These are phyloP conservation scores for Colletotrichum agaves DNA, from an alignment of 2,329 filamentous ascomycete species.

Conservation along the genomic window DNA sequence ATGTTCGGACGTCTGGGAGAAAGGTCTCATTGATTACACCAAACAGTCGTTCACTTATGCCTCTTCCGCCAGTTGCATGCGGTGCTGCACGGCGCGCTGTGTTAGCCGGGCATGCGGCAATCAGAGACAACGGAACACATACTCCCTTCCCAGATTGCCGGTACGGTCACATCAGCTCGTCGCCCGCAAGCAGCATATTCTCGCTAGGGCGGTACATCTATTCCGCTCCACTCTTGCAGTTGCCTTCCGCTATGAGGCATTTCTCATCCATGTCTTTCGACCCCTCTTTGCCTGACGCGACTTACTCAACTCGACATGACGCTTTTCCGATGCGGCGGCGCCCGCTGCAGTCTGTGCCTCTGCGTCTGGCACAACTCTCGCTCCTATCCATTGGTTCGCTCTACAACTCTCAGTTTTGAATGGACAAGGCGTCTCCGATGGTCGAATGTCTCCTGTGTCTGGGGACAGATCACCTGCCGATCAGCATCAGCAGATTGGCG, in stretches of 20 bases:
- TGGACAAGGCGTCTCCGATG: slow-evolving; percentile 8
- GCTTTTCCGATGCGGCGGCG: slow-evolving; percentile 28
- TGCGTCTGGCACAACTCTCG: slow-evolving; percentile 9
- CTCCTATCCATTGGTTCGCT: slow-evolving; percentile 8
- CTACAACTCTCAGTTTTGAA: slow-evolving; percentile 2
- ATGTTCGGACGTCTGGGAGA: background rate
- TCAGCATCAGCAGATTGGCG: slow-evolving; percentile 15
- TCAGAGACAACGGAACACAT: slow-evolving; percentile 21
- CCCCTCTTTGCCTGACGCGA: slow-evolving; percentile 30
- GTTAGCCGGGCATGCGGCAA: slow-evolving; percentile 13
- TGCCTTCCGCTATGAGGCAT: slow-evolving; percentile 36
- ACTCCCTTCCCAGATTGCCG: slow-evolving; percentile 26
- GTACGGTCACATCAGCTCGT: slow-evolving; percentile 31
- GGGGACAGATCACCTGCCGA: slow-evolving; percentile 18
- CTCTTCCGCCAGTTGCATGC: slow-evolving; percentile 6
- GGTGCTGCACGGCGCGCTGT: slow-evolving; percentile 8
- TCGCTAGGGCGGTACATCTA: slow-evolving; percentile 32
- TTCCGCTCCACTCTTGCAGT: slow-evolving; percentile 28
- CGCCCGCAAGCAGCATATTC: slow-evolving; percentile 12
- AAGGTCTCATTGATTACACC: background rate
- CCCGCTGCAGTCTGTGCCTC: slow-evolving; percentile 25
- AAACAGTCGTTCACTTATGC: background rate
- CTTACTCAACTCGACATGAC: slow-evolving; percentile 15
- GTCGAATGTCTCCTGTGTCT: slow-evolving; percentile 9
- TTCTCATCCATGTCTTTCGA: slow-evolving; percentile 35